Base-by-base conservation (phyloP, 2,329 filamentous ascomycete species). In the Arthrobotrys megalospora region DNA sequence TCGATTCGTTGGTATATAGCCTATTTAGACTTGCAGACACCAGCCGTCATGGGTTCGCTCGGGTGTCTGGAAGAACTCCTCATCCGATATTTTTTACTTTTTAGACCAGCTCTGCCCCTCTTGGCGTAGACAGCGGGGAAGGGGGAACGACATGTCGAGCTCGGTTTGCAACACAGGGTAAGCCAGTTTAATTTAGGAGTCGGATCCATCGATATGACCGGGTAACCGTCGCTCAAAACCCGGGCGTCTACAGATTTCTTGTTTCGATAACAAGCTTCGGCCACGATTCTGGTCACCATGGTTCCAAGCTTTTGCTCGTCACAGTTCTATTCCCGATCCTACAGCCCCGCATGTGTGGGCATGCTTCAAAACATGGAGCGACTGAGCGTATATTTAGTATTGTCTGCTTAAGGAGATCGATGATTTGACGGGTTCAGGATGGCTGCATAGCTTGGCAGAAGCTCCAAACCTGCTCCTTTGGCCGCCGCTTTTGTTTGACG, bases 41-140 rank as follows among this genome's bases (percentile, higher is more conserved):
- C 32, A 58, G 34, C 21, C 47, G 72, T 76, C 72, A 76, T 76
- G 72, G 73, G 60, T 77, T 66, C 43, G 50, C 38, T 71, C 60
- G 60, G 65, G 66, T 66, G 55, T 64, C 73, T 60, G 73, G 73
- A 77, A 76, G 73, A 71, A 77, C 73, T 77, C 60, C 58, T 77
- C 73, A 65, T 77, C 73, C 73, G 66, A 77, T 77, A 71, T 69
- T 70, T 76, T 69, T 65, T 76, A 69, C 34, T 45, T 55, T 65
- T 68, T 77, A 38, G 67, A 28, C 58, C 50, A 58, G 36, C 48
- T 58, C 50, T 60, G 50, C 62, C 69, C 50, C 69, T 43, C 69
- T 73, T 73, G 50, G 69, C 50, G 41, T 73, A 50, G 58, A 73
- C 48, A 16, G 60, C 60, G 69, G 69, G 38, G 69, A 48, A 48